phyloP scores from a whole-genome alignment of 225 moss, liverwort and hornwort genomes.

The Thuidium tamariscinum region DNA sequence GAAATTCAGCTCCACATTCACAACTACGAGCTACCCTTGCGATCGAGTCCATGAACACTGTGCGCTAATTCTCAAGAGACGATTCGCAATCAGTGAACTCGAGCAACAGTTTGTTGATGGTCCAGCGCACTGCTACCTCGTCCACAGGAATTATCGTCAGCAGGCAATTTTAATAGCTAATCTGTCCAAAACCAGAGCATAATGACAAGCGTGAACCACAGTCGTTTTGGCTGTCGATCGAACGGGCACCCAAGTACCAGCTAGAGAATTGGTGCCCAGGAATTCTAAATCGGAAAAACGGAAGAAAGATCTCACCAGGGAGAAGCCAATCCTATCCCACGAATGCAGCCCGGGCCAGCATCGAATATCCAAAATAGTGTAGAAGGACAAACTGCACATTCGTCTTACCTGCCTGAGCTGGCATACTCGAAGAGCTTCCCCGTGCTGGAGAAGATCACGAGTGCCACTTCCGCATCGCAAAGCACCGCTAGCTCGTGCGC shows the following conservation, averaged over 20 bases:
- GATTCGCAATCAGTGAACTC: neutral
- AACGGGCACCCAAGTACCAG: neutral
- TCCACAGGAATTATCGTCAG: neutral
- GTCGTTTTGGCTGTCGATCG: neutral
- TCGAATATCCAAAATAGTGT: no score
- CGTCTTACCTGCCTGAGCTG: constrained; percentile 38
- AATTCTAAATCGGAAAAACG: neutral
- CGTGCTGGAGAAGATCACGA: constrained; percentile 49
- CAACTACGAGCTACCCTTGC: neutral
- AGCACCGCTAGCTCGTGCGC: constrained; percentile 50
- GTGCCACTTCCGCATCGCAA: constrained; percentile 44
- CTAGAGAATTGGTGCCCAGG: neutral
- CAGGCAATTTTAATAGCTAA: neutral
- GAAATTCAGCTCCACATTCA: neutral
- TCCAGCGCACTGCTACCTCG: neutral
- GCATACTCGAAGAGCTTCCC: constrained; percentile 52
- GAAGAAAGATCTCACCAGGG: neutral
- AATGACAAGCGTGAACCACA: neutral
- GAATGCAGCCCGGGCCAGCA: neutral
- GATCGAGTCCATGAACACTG: neutral
- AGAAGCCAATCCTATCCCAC: neutral
- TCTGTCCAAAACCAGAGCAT: neutral
- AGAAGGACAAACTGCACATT: neutral
- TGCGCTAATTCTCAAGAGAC: neutral
- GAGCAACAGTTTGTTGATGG: neutral